Base-by-base conservation (phyloP, 805 yeast genomes). In the Wickerhamiella musiphila region DNA sequence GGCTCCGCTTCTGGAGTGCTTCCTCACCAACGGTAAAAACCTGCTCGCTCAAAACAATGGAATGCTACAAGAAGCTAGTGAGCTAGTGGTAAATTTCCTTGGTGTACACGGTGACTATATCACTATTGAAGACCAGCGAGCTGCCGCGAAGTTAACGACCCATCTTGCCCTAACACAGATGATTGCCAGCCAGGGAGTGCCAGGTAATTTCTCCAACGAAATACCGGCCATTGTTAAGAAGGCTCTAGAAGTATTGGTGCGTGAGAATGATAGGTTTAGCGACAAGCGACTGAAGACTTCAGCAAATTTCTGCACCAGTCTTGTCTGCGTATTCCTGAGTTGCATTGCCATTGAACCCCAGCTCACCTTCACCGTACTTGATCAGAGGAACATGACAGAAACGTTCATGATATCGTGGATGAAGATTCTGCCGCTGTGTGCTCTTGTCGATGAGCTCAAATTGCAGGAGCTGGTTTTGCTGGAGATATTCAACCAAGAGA, bases 381-480 rank as follows among this genome's bases (percentile, higher is more conserved):
- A 61, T 36, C 59, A 63, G 30, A 47, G 52, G 11, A 54, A 61
- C 12, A 58, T 61, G 29, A 48, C 71, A 4, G 61, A 63, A 22
- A 44, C 55, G 10, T 68, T 79, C 44, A 68, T 84, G 45, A 60
- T 60, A 17, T 50, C 61, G 33, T 82, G 94, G 94, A 68, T 77
- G 46, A 58, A 63, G 14, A 44, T 62, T 7, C 56, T 71, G 24
- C 66, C 72, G 4, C 55, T 58, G 18, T 63, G 76, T 43, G 63
- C 64, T 15, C 60, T 93, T 37, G 93, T 81, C 2, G 78, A 66
- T 46, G 96, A 86, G 53, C 61, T 81, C 51, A 84, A 83, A 53
- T 54, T 86, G 26, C 70, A 79, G 1, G 58, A 70, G 2, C 53
- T 86, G 41, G 92, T 90, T 0, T 48, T 77, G 15, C 52, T 84